Conservation (phyloP, 805 yeast genomes). For the Candida suzukii region DNA sequence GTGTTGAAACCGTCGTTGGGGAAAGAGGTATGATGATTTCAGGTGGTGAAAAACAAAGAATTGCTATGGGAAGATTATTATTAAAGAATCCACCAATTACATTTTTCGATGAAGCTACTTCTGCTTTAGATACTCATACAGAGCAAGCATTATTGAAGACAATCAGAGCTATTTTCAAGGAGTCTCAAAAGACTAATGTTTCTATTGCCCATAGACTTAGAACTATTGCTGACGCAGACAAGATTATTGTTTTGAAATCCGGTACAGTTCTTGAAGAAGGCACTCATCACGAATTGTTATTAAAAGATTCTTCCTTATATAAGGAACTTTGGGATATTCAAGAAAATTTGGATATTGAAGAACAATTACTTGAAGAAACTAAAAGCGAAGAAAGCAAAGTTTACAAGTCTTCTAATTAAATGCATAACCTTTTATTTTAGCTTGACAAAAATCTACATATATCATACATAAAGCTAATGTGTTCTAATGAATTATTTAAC, state of each 20-base stretch:
- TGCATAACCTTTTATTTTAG: background rate
- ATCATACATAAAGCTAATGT: background rate
- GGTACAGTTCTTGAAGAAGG: slow-evolving; percentile 90
- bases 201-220: slow-evolving; percentile 92
- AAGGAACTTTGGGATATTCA: slow-evolving; percentile 87
- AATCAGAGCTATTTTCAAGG: slow-evolving; percentile 57
- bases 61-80: slow-evolving; percentile 89
- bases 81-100: slow-evolving; percentile 83
- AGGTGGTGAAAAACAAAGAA: slow-evolving; percentile 97
- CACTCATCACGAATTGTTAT: slow-evolving; percentile 58
- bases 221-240: slow-evolving; percentile 91
- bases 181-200: slow-evolving; percentile 60
- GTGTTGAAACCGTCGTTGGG: slow-evolving; percentile 82
- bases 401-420: background rate
- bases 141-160: slow-evolving; percentile 80
- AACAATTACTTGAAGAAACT: slow-evolving; percentile 29
- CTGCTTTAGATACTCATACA: slow-evolving; percentile 94
- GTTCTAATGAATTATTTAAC: too few relatives aligned
- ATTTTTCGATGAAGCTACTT: slow-evolving; percentile 95
- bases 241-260: slow-evolving; percentile 75
- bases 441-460: too few relatives aligned
- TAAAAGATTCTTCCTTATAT: slow-evolving; percentile 54
- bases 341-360: slow-evolving; percentile 59
- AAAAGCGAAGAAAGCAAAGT: slow-evolving; percentile 15
- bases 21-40: slow-evolving; percentile 98